These are phyloP conservation scores for Amauroascus niger DNA, from an alignment of 2,329 filamentous ascomycete species.

Conservation along the genomic window DNA sequence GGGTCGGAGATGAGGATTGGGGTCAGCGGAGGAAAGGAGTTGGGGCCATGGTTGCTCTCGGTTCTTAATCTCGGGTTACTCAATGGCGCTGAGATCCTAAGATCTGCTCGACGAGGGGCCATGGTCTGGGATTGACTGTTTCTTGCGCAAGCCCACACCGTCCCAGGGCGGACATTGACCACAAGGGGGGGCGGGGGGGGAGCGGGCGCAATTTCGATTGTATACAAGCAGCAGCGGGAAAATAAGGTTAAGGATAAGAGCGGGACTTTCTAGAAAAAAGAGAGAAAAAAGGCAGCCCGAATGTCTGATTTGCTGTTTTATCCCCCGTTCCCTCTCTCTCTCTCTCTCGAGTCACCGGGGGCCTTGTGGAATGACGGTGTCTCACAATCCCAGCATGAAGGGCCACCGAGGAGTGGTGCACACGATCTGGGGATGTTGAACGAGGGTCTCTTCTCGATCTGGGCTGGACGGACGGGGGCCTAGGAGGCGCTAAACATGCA, in stretches of 20 bases:
- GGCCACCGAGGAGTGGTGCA: background rate
- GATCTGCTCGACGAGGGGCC: constrained; percentile 22
- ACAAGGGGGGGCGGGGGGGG: background rate
- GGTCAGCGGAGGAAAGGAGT: constrained; percentile 12
- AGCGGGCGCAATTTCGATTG: too few relatives aligned
- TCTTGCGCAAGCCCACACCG: background rate
- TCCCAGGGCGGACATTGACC: background rate
- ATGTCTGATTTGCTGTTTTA: constrained; percentile 6
- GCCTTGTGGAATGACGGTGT: constrained; percentile 2
- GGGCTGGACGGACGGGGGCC: background rate
- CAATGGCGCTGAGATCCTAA: constrained; percentile 27
- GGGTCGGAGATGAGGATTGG: constrained; percentile 12
- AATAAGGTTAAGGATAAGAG: background rate
- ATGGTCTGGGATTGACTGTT: background rate
- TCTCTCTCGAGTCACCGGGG: too few relatives aligned
- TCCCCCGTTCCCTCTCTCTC: constrained; percentile 5
- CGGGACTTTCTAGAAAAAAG: constrained; percentile 9
- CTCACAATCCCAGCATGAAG: constrained; percentile 11
- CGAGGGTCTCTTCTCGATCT: constrained; percentile 1
- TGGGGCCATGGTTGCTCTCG: constrained; percentile 14
- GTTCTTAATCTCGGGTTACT: constrained; percentile 18
- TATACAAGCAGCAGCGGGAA: background rate
- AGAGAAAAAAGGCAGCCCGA: background rate
- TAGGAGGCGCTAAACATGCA: constrained; percentile 8
- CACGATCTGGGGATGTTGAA: constrained; percentile 11